Conservation (phyloP, 805 yeast species). For the Candida vartiovaarae region DNA sequence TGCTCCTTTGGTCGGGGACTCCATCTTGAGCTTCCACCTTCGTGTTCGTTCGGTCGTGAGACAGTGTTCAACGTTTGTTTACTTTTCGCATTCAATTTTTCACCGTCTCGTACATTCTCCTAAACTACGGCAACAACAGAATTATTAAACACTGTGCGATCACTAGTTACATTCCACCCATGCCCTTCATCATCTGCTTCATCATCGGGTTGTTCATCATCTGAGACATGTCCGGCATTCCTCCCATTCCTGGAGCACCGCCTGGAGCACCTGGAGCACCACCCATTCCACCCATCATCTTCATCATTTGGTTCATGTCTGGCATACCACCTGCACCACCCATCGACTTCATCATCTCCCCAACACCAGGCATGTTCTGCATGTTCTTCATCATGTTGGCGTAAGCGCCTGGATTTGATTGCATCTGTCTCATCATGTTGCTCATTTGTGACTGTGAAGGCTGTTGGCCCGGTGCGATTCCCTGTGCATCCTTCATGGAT, state of each 20-base stretch:
- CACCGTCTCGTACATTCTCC: too few species aligned
- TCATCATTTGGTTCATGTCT: constrained; percentile 57
- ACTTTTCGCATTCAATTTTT: constrained; percentile 5
- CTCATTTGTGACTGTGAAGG: constrained; percentile 39
- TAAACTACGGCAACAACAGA: too few species aligned
- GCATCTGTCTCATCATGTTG: constrained; percentile 53
- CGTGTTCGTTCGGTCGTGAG: not conserved
- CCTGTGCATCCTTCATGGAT: constrained; percentile 25
- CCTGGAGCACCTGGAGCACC: constrained; percentile 10
- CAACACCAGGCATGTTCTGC: constrained; percentile 27
- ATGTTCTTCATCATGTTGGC: constrained; percentile 56
- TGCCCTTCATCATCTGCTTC: constrained; percentile 43
- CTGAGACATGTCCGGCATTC: constrained; percentile 33
- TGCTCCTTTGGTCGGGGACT: not conserved
- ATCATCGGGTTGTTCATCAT: constrained; percentile 37
- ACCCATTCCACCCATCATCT: constrained; percentile 41
- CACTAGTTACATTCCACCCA: constrained; percentile 25
- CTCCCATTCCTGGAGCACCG: constrained; percentile 24
- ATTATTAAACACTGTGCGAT: too few species aligned
- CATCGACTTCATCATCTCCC: constrained; percentile 55
- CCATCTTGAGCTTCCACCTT: not conserved
- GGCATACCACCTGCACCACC: constrained; percentile 56
- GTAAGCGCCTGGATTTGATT: constrained; percentile 72
- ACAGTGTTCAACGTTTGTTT: constrained; percentile 2
- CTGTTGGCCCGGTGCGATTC: constrained; percentile 37